Base-by-base conservation (phyloP, 768 basidiomycete genomes). In the Trametes cinnabarina region DNA sequence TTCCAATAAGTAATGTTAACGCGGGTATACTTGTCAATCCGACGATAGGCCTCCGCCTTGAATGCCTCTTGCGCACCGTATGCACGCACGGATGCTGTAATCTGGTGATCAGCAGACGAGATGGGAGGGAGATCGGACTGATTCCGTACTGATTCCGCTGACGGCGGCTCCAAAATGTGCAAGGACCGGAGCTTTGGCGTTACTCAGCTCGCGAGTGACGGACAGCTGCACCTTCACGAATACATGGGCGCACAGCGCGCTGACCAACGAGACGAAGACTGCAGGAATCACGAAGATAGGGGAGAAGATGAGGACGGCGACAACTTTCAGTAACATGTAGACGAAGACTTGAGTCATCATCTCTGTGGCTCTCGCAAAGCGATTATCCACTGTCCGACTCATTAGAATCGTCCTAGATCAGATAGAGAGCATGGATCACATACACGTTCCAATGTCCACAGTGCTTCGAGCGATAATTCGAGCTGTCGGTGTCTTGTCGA, bases 31-130 rank as follows among this genome's bases (percentile, higher is more conserved):
- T 74, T 73, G 66, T 89, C 81, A 42, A 87, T 82, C 8, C 82
- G 76, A 37, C 73, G 70, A 42, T 80, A 67, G 6, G 80, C 77
- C 59, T 81, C 75, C 37, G 57, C 53, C 60, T 67, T 78, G 72
- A 78, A 85, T 2, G 69, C 55, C 25, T 73, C 68, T 70, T 87
- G 77, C 6, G 82, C 83, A 4, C 82, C 82, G 66, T 85, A 90
- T 0, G 88, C 88, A 22, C 87, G 77, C 55, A 90, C 83, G 8
- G 85, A 71, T 2, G 73, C 75, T 72, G 58, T 7, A 79, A 79
- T 44, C 40, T 20, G 17, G 1, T 10, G 23, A 22, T 47, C 8
- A 14, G 53, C 9, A 42, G 19, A 22, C 23, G 14, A 19, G 17
- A 2, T 8, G 35, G 44, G 23, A 19, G 20, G 5, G 6, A 14